Evolutionary conservation across 2,329 filamentous ascomycete genomes (phyloP).

Genomic region (Aspergillus oerlinghausenensis): DNA sequence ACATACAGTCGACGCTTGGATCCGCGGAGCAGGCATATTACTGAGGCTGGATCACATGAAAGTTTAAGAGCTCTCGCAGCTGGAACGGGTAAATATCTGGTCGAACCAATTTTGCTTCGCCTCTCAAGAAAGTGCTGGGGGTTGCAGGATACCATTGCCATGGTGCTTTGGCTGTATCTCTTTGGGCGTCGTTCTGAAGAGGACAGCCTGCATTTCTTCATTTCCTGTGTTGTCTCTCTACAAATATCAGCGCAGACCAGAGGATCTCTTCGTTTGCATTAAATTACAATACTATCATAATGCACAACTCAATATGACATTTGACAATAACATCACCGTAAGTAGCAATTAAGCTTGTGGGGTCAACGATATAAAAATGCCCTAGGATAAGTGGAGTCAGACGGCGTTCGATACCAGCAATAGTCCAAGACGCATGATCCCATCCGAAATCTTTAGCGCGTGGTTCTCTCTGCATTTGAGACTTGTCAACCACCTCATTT

Average conservation of each 20-base stretch:
- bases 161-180: not conserved
- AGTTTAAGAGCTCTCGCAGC: constrained; percentile 9
- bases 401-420: not conserved
- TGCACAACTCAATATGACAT: too few species aligned
- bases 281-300: too few species aligned
- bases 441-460: not conserved
- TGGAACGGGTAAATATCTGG: constrained; percentile 22
- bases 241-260: not conserved
- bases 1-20: too few species aligned
- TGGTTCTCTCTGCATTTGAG: not conserved
- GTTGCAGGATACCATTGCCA: constrained; percentile 6
- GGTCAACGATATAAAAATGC: not conserved
- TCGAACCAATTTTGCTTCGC: constrained; percentile 23
- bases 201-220: not conserved
- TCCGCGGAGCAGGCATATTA: too few species aligned
- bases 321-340: too few species aligned
- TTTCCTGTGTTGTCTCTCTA: not conserved
- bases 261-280: too few species aligned
- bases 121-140: constrained; percentile 17
- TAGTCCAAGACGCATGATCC: not conserved
- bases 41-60: too few species aligned
- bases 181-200: not conserved
- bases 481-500: not conserved
- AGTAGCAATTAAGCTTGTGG: too few species aligned
- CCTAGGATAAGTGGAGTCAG: not conserved